Percentiles rank a stretch among this genome's conserved stretches.
Conservation (phyloP, 306 rosid genomes). For the Quercus berberidifolia region DNA sequence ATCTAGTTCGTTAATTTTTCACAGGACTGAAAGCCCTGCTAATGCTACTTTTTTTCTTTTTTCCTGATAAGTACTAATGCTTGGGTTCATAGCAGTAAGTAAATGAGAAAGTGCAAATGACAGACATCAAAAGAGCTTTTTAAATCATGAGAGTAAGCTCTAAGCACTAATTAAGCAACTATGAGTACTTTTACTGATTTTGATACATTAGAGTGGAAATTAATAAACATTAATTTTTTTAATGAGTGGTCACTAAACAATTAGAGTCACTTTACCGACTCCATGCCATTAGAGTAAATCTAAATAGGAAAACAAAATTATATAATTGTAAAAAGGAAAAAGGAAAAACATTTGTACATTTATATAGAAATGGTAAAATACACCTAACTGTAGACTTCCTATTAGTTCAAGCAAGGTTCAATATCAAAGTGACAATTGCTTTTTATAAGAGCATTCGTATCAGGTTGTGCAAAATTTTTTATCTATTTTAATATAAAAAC, state of each 20-base stretch:
- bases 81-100: background rate
- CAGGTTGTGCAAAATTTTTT: no score
- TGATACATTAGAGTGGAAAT: background rate
- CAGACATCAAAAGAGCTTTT: background rate
- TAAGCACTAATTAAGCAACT: background rate
- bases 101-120: background rate
- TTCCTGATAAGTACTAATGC: background rate
- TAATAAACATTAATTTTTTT: background rate
- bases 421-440: no score
- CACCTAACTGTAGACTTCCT: no score
- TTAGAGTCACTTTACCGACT: background rate
- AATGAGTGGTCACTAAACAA: background rate
- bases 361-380: no score
- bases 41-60: background rate
- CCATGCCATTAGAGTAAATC: background rate
- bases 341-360: no score
- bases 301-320: background rate
- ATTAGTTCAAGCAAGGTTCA: no score
- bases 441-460: no score
- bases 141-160: background rate
- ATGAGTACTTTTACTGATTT: background rate
- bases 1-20: background rate
- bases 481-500: no score
- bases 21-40: background rate
- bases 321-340: background rate